Evolutionary conservation across 2,329 filamentous ascomycete genomes (phyloP).

Genomic region (Cladophialophora chaetospira): DNA sequence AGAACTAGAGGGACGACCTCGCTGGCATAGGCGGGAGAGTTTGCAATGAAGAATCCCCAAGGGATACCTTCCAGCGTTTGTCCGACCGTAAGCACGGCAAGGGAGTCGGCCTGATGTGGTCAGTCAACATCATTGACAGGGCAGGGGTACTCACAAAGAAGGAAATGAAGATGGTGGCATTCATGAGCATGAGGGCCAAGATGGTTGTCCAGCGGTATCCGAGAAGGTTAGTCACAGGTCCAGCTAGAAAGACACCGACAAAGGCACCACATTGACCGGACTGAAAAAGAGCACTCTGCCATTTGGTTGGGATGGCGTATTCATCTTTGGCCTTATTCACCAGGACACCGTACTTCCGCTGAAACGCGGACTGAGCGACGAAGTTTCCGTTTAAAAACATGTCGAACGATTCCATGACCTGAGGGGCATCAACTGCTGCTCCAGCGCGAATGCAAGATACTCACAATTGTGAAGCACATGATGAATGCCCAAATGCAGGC

Average conservation of each 20-base stretch:
- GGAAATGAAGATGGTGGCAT: conserved; percentile 61
- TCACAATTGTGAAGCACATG: conserved; percentile 60
- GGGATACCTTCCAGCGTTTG: conserved; percentile 65
- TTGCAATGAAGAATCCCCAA: conserved; percentile 68
- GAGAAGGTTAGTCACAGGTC: conserved; percentile 61
- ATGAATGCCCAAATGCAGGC: conserved; percentile 58
- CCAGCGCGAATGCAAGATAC: conserved; percentile 30
- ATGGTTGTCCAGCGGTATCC: conserved; percentile 65
- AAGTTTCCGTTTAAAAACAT: conserved; percentile 65
- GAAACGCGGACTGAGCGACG: conserved; percentile 55
- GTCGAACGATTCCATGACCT: conserved; percentile 68
- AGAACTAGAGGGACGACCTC: conserved; percentile 64
- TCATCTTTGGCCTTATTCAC: conserved; percentile 30
- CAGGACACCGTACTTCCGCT: conserved; percentile 49
- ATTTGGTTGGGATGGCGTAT: conserved; percentile 53
- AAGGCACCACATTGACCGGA: conserved; percentile 61
- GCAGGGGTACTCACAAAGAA: conserved; percentile 46
- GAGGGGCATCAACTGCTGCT: conserved; percentile 10
- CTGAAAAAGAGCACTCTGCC: conserved; percentile 61
- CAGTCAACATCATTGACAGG: conserved; percentile 2
- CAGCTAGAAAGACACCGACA: conserved; percentile 61
- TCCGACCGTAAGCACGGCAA: conserved; percentile 51
- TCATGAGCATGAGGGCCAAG: conserved; percentile 57
- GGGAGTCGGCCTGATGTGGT: conserved; percentile 38
- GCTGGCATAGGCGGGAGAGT: conserved; percentile 63